phyloP scores from a whole-genome alignment of 1,139 yeast genomes.

The Arxiozyma slooffiae region DNA sequence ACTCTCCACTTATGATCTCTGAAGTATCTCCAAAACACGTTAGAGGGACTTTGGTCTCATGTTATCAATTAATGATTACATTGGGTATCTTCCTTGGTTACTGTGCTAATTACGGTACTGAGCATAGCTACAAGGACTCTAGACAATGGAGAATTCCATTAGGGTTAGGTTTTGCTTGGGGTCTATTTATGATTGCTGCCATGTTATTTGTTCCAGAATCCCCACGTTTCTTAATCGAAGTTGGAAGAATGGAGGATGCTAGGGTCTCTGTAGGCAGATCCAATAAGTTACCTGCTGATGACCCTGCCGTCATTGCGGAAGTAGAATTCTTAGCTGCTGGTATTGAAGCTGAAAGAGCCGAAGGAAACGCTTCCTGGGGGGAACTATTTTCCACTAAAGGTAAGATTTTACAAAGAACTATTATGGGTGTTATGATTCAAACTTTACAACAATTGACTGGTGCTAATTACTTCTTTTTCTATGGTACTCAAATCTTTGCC shows the following conservation, averaged over 20 bases:
- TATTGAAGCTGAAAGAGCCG: constrained; percentile 10
- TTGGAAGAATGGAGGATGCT: constrained; percentile 11
- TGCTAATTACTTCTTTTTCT: constrained; percentile 60
- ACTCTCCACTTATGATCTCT: constrained; percentile 8
- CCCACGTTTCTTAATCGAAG: constrained; percentile 12
- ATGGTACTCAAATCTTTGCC: constrained; percentile 58
- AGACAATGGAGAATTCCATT: constrained; percentile 13
- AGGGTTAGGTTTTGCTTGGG: constrained; percentile 13
- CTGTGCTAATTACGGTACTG: constrained; percentile 12
- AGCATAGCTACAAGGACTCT: constrained; percentile 9
- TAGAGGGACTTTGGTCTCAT: constrained; percentile 9
- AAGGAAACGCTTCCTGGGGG: constrained; percentile 42
- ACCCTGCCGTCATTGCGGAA: constrained; percentile 48
- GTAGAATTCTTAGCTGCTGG: constrained; percentile 43
- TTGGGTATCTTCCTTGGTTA: constrained; percentile 12
- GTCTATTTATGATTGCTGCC: constrained; percentile 10
- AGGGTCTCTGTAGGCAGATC: constrained; percentile 9
- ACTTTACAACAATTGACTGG: constrained; percentile 36
- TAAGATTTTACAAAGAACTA: constrained; percentile 41
- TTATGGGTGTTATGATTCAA: constrained; percentile 53
- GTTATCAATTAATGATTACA: constrained; percentile 12
- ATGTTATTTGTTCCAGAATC: constrained; percentile 14
- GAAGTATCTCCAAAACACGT: constrained; percentile 9
- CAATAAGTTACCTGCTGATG: constrained; percentile 32
- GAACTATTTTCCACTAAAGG: constrained; percentile 54